Evolutionary conservation across 202 grass and related monocot genomes (phyloP).

Genomic region (Setaria italica): DNA sequence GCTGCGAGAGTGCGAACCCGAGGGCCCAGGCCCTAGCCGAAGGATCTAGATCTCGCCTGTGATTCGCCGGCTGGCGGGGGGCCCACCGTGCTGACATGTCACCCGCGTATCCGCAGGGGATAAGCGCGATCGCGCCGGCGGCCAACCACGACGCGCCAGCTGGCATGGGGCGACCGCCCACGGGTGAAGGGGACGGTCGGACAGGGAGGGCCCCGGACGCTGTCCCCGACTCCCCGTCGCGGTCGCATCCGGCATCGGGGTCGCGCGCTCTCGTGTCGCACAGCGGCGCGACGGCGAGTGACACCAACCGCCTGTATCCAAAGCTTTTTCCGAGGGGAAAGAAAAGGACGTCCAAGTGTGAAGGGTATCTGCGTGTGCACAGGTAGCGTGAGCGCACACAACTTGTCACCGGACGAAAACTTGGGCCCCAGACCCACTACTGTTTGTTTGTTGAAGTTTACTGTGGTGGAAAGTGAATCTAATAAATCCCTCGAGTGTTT

Average conservation of each 20-base stretch:
- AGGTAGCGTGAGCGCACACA: neutral
- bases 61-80: neutral
- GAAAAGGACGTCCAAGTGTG: slow-evolving; percentile 27
- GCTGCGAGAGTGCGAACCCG: too few relatives aligned
- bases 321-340: neutral
- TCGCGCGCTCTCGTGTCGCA: neutral
- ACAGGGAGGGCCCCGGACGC: neutral
- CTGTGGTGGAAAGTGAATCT: neutral
- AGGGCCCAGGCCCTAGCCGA: neutral
- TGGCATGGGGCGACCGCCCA: neutral
- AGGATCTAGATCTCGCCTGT: slow-evolving; percentile 35
- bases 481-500: too few relatives aligned
- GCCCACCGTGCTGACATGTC: slow-evolving; percentile 7
- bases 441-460: neutral
- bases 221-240: neutral
- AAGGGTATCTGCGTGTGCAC: slow-evolving; percentile 5
- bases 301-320: neutral
- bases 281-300: neutral
- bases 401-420: neutral
- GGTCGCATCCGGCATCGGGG: neutral
- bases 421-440: too few relatives aligned
- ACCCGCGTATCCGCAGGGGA: slow-evolving; percentile 13
- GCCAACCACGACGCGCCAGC: slow-evolving; percentile 10
- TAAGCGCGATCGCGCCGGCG: neutral
- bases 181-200: too few relatives aligned